These are phyloP conservation scores for Globisporangium cederbergense DNA, from an alignment of 352 stramenopile genomes.

Conservation along the genomic window DNA sequence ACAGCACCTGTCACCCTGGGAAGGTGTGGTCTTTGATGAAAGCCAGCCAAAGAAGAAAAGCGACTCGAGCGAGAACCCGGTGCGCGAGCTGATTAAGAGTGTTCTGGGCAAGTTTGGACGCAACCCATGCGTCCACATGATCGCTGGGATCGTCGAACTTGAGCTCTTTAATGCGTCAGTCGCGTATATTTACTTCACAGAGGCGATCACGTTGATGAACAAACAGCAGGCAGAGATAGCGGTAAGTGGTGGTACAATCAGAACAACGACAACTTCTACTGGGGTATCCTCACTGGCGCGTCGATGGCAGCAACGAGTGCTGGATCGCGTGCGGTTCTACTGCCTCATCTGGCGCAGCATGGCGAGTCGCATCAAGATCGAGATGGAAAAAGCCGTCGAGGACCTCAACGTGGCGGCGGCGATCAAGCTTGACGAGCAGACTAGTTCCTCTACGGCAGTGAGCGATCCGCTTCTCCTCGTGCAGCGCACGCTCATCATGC, in stretches of 20 bases:
- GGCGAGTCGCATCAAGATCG: conserved; percentile 36
- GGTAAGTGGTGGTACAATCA: not conserved
- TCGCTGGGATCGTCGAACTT: conserved; percentile 46
- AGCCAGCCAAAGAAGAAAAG: not conserved
- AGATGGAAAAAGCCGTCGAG: conserved; percentile 48
- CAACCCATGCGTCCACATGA: conserved; percentile 44
- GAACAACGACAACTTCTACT: not conserved
- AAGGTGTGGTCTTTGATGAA: conserved; percentile 34
- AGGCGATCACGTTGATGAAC: conserved; percentile 34
- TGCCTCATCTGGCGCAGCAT: conserved; percentile 52
- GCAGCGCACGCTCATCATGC: conserved; percentile 47
- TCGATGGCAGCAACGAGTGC: conserved; percentile 32
- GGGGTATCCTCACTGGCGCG: conserved; percentile 20
- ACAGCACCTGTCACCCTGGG: conserved; percentile 26
- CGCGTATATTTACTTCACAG: conserved; percentile 38
- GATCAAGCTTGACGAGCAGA: conserved; percentile 24
- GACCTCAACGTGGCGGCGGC: conserved; percentile 46
- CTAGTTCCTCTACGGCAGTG: not conserved
- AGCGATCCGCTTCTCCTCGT: conserved; percentile 36
- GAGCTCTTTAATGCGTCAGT: conserved; percentile 38
- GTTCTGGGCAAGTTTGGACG: conserved; percentile 19
- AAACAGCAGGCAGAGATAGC: not conserved
- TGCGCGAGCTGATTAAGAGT: conserved; percentile 24
- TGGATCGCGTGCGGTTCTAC: conserved; percentile 44
- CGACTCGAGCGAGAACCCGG: not conserved